These are phyloP conservation scores for Neurospora tetrasperma DNA, from an alignment of 495 filamentous ascomycete genomes.

Conservation along the genomic window DNA sequence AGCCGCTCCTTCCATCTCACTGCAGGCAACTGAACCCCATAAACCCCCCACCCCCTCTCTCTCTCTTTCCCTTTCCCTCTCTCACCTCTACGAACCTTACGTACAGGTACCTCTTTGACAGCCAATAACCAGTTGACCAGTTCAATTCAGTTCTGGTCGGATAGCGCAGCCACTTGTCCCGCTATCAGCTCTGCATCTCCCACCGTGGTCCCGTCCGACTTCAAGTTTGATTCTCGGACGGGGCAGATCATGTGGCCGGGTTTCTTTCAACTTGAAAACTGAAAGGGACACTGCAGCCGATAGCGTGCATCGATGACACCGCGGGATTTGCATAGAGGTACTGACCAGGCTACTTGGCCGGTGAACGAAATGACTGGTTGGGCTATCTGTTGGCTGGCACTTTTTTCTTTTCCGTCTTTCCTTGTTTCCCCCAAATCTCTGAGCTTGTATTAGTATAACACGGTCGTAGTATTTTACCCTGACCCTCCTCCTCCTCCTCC, in stretches of 20 bases:
- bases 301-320: background rate
- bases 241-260: background rate
- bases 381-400: background rate
- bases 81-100: no score
- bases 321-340: background rate
- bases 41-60: no score
- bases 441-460: background rate
- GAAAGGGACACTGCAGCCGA: background rate
- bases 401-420: background rate
- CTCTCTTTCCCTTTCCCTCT: no score
- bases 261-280: no score
- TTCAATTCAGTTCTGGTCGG: background rate
- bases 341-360: background rate
- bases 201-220: background rate
- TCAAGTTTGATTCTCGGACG: background rate
- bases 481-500: background rate
- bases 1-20: no score
- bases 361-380: background rate
- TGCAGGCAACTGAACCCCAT: no score
- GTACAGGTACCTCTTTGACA: no score
- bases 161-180: background rate
- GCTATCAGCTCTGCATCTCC: background rate
- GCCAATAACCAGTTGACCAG: background rate
- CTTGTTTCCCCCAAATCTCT: background rate
- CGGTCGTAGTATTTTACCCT: background rate